phyloP scores from a whole-genome alignment of 495 filamentous ascomycete species.

The Aspergillus egyptiacus region DNA sequence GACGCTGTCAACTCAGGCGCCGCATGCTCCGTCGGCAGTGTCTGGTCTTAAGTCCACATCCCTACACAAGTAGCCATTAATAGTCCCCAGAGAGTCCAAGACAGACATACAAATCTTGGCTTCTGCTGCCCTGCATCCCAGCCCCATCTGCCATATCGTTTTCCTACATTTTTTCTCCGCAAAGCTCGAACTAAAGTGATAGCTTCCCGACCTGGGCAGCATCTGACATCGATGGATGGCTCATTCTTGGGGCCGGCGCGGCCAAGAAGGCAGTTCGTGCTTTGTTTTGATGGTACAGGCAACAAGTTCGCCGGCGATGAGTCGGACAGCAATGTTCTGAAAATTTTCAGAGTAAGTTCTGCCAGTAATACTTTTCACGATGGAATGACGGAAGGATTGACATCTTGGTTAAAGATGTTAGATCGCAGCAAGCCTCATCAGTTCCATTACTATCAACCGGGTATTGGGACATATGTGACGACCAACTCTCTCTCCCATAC shows the following conservation, averaged over 20 bases:
- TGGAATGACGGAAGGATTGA: neutral
- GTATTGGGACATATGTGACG: constrained; percentile 78
- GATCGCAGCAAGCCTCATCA: constrained; percentile 48
- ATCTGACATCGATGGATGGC: neutral
- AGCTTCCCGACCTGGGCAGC: neutral
- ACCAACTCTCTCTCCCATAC: constrained; percentile 63
- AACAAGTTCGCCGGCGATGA: constrained; percentile 80
- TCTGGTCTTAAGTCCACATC: neutral
- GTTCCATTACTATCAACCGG: constrained; percentile 49
- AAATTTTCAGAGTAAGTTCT: constrained; percentile 60
- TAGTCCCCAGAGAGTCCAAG: too few species aligned
- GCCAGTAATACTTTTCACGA: too few species aligned
- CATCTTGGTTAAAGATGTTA: constrained; percentile 37
- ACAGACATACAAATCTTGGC: constrained; percentile 2
- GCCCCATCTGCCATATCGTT: neutral
- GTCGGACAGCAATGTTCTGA: constrained; percentile 82
- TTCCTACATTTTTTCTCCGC: neutral
- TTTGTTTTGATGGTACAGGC: constrained; percentile 88
- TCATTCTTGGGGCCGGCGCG: neutral
- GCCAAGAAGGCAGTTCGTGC: constrained; percentile 48
- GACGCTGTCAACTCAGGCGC: constrained; percentile 1
- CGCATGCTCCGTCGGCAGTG: neutral
- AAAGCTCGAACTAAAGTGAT: neutral
- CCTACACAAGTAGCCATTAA: constrained; percentile 6
- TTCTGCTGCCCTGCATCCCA: constrained; percentile 1